Evolutionary conservation across 495 filamentous ascomycete species (phyloP).

Genomic region (Cercophora sp.): DNA sequence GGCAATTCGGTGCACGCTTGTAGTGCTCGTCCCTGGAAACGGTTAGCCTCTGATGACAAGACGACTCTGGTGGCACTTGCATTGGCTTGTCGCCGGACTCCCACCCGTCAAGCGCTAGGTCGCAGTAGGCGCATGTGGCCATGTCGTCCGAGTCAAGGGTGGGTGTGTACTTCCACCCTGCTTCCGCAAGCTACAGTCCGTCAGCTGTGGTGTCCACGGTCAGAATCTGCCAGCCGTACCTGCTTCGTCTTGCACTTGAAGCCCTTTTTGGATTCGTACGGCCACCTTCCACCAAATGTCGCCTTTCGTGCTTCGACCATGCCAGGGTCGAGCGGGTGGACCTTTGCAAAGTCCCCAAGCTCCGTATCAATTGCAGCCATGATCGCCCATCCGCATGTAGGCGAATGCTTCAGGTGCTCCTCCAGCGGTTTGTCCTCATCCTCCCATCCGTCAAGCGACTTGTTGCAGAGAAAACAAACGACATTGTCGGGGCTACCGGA

Average conservation of each 20-base stretch:
- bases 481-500: slow-evolving; percentile 77
- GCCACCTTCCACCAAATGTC: slow-evolving; percentile 80
- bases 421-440: slow-evolving; percentile 69
- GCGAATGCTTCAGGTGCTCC: slow-evolving; percentile 81
- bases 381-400: slow-evolving; percentile 83
- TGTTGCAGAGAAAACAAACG: slow-evolving; percentile 78
- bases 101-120: slow-evolving; percentile 83
- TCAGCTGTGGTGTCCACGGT: slow-evolving; percentile 19
- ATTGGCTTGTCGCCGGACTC: slow-evolving; percentile 83
- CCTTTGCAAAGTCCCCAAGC: slow-evolving; percentile 58
- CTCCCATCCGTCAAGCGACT: slow-evolving; percentile 85
- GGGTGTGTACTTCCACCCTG: slow-evolving; percentile 91
- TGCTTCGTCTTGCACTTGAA: slow-evolving; percentile 85
- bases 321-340: slow-evolving; percentile 65
- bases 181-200: slow-evolving; percentile 69
- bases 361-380: slow-evolving; percentile 65
- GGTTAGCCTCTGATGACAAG: too few species aligned
- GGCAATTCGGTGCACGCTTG: slow-evolving; percentile 70
- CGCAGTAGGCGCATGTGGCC: slow-evolving; percentile 84
- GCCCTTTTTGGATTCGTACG: slow-evolving; percentile 80
- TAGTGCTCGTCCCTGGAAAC: slow-evolving; percentile 73
- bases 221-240: slow-evolving; percentile 43
- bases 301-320: slow-evolving; percentile 72
- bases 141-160: slow-evolving; percentile 75
- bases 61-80: slow-evolving; percentile 54